phyloP scores from a whole-genome alignment of 371 early-diverging fungal genomes.

The Dipsacomyces acuminosporus region DNA sequence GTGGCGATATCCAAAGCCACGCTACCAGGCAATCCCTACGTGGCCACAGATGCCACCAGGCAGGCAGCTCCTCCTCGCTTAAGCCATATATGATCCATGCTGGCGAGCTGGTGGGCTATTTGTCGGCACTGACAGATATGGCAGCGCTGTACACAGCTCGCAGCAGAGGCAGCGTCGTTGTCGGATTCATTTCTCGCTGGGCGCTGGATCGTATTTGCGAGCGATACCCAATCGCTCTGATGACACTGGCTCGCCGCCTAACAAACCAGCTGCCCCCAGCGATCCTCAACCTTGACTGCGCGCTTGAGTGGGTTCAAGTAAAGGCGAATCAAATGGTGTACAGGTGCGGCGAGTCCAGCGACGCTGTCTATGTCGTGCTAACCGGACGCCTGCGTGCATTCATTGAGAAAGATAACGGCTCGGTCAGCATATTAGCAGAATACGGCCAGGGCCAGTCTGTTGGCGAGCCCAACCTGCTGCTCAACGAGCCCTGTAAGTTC shows the following conservation, averaged over 20 bases:
- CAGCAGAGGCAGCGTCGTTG: slow-evolving; percentile 58
- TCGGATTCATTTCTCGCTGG: slow-evolving; percentile 80
- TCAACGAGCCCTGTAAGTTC: slow-evolving; percentile 70
- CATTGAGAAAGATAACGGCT: slow-evolving; percentile 49
- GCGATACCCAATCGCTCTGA: slow-evolving; percentile 70
- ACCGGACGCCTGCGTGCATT: slow-evolving; percentile 91
- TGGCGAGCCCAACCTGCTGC: slow-evolving; percentile 92
- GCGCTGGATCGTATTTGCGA: slow-evolving; percentile 81
- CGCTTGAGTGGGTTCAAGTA: slow-evolving; percentile 94
- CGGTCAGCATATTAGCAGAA: slow-evolving; percentile 83
- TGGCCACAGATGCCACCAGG: neutral
- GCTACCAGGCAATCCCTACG: neutral
- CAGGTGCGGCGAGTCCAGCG: slow-evolving; percentile 77
- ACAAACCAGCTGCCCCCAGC: slow-evolving; percentile 76
- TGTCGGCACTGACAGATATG: slow-evolving; percentile 86
- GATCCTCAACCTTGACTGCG: slow-evolving; percentile 87
- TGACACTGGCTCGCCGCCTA: slow-evolving; percentile 85
- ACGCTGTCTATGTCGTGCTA: slow-evolving; percentile 88
- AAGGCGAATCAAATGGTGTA: slow-evolving; percentile 89
- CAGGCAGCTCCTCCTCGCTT: neutral
- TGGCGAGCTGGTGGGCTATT: slow-evolving; percentile 88
- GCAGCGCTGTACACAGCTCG: slow-evolving; percentile 61
- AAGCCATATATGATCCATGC: slow-evolving; percentile 53
- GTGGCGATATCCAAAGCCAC: neutral
- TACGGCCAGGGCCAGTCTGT: slow-evolving; percentile 92